Evolutionary conservation across 805 yeast species (phyloP), one percentile per base, ranked within the genome.

Genomic region (Candida sphagnicola): DNA sequence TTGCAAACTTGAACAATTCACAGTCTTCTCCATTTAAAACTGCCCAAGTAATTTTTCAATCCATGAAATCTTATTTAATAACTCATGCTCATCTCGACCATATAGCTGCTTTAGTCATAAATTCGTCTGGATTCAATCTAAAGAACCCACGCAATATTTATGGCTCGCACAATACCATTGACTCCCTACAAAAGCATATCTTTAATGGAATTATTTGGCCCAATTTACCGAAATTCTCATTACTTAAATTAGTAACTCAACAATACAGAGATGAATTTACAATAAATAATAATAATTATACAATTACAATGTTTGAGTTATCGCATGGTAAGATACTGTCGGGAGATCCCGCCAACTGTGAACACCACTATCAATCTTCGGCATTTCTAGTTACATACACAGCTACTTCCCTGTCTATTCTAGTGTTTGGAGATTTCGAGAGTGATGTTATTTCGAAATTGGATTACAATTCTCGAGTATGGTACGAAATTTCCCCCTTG

Each of bases 1-100:
- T 65, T 44, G 34, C 37, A 13, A 19, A 46, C 3, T 44, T 52
- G 24, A 23, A 37, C 8, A 12, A 25, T 15, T 2, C 47, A 34
- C 38, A 17, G 4, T 24, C 32, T 18, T 47, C 62, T 19, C 54
- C 72, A 8, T 55, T 60, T 36, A 48, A 55, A 35, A 37, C 54
- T 16, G 53, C 74, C 15, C 52, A 34, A 37, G 38, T 28, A 24
- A 38, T 30, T 31, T 53, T 46, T 35, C 45, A 50, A n/a, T 32
- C 40, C 17, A 53, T 80, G 2, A 53, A 61, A 5, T 63, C 63
- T 23, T 77, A 72, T 45, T 62, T 82, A 34, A 72, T 89, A 18
- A 77, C 96, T 1, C 97, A 89, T 58, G 77, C 91, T 0, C 97
- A 89, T 59, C 54, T 89, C 37, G 97, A 89, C 57, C 97, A 89